These are phyloP conservation scores for Podaxis sp. DNA, from an alignment of 768 basidiomycete genomes.

Conservation along the genomic window DNA sequence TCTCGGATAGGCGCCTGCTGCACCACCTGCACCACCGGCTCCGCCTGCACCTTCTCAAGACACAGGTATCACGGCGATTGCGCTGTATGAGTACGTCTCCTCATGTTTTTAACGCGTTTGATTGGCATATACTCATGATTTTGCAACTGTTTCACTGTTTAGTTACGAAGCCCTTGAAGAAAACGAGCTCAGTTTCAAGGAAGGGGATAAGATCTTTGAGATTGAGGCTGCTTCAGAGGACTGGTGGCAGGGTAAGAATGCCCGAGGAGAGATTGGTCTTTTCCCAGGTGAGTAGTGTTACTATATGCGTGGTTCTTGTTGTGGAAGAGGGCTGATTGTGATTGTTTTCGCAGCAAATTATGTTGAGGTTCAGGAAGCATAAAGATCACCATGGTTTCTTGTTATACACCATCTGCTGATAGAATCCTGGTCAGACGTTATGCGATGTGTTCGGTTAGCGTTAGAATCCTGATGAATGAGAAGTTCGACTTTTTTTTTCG, in stretches of 20 bases:
- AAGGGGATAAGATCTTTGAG: conserved; percentile 74
- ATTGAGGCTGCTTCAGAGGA: conserved; percentile 84
- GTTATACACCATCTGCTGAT: not conserved
- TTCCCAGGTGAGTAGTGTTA: conserved; percentile 60
- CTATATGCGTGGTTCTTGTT: not conserved
- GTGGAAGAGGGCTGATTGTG: not conserved
- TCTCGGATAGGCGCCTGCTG: not conserved
- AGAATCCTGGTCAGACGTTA: not conserved
- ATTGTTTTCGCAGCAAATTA: conserved; percentile 27
- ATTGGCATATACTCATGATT: not conserved
- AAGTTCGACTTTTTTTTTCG: not conserved
- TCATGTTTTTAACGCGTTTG: not conserved
- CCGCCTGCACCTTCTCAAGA: conserved; percentile 51
- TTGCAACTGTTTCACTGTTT: not conserved
- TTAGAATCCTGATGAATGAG: not conserved
- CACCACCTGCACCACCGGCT: conserved; percentile 36
- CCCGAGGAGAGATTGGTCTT: conserved; percentile 53
- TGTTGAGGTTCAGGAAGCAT: conserved; percentile 31
- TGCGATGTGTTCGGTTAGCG: not conserved
- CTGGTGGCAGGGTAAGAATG: conserved; percentile 78
- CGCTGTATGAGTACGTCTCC: conserved; percentile 62
- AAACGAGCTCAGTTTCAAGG: conserved; percentile 83
- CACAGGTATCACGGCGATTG: conserved; percentile 58
- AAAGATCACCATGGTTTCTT: not conserved
- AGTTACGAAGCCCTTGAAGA: conserved; percentile 91